phyloP scores from a whole-genome alignment of 192 early-diverging fungal genomes.

The Mortierella hygrophila region DNA sequence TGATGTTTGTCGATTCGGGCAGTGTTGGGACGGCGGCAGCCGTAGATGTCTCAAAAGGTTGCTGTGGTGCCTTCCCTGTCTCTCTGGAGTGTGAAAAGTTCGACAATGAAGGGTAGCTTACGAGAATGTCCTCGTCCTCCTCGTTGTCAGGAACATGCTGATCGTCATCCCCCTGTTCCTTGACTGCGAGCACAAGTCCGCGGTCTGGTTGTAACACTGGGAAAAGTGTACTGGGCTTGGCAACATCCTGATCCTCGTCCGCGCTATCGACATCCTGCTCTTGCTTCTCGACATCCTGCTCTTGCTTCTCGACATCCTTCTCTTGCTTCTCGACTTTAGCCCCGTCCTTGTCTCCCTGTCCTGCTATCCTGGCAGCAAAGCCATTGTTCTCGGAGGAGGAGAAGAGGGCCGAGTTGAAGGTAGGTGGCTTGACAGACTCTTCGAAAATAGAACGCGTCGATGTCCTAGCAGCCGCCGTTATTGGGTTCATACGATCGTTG shows the following conservation, averaged over 20 bases:
- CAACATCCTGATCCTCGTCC: not conserved
- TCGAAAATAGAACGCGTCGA: not conserved
- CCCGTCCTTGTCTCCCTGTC: not conserved
- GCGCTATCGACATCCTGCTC: not conserved
- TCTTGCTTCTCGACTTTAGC: not conserved
- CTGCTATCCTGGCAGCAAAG: not conserved
- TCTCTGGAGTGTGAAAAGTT: not conserved
- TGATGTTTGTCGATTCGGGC: slow-evolving; percentile 16
- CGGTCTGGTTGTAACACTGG: not conserved
- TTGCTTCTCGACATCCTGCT: not conserved
- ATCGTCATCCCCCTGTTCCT: no score
- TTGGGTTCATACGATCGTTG: not conserved
- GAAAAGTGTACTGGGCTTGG: not conserved
- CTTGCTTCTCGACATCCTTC: not conserved
- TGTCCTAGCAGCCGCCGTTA: not conserved
- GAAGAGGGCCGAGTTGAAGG: not conserved
- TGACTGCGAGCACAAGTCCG: slow-evolving; percentile 2
- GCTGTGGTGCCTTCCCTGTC: not conserved
- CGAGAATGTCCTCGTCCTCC: slow-evolving; percentile 9
- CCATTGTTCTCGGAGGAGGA: not conserved
- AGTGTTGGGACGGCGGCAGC: not conserved
- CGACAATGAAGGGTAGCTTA: slow-evolving; percentile 1
- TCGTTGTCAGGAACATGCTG: slow-evolving; percentile 7
- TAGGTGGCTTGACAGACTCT: slow-evolving; percentile 1
- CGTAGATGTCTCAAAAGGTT: not conserved